Evolutionary conservation across 2,329 filamentous ascomycete species (phyloP), one percentile per base, ranked within the genome.

Genomic region (Pseudopyrenochaeta lycopersici): DNA sequence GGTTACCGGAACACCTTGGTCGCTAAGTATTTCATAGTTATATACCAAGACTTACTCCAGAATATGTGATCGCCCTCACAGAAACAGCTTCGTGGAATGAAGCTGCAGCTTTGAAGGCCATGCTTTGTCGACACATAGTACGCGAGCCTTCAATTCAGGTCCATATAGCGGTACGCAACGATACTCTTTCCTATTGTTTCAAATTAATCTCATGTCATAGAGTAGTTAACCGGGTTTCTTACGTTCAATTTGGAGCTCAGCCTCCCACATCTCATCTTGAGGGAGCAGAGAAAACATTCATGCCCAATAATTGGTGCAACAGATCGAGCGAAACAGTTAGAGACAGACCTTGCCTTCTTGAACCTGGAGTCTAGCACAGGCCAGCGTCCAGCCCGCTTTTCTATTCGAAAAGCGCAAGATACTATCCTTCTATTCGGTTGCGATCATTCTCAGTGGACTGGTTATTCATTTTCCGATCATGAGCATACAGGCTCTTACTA

Each of bases 351-450:
- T 7, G 15, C 40, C 2, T 43, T 43, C 15, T 23, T 43, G 9
- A 40, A 40, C 21, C 4, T 40, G 38, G 21, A 21, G n/a, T 43
- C 41, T 7, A 43, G 20, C 21, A 31, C 15, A 17, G 21, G 11
- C 18, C 5, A 21, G 17, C 9, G 38, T 4, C 33, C 29, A 17
- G 6, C 20, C 27, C 30, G 15, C 15, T 20, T 46, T 11, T 51
- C 17, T 7, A 44, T 56, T 18, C 15, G 40, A 7, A 14, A 49
- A 42, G 46, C 23, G 5, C 40, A 60, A 17, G 43, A 46, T 7
- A 46, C 41, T n/a, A 15, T 57, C 7, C 44, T 57, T 2, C 20
- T 57, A 6, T 57, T 36, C 30, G 54, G 49, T 11, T 50, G 41
- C 4, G 53, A 54, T 21, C 10, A 44, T 45, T 42, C 4, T 11